Base-by-base conservation (phyloP, 2,329 filamentous ascomycete species). In the Myotisia sp. region DNA sequence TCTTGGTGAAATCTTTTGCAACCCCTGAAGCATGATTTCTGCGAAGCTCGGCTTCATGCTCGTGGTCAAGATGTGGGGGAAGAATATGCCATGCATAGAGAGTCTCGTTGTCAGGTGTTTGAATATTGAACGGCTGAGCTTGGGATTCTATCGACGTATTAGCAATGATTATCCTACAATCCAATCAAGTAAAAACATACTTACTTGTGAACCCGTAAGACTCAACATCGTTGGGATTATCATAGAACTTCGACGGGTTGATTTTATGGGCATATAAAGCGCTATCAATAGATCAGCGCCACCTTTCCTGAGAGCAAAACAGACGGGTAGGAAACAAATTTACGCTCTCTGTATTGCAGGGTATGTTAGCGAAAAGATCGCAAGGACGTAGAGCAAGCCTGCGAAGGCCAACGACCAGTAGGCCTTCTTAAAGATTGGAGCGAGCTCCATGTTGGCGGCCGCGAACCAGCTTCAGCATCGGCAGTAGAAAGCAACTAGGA, bases 61-160 rank as follows among this genome's bases (percentile, higher is more conserved):
- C 66, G 5, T 74, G 64, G 53, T 92, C 92, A 0, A 83, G 62
- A 33, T 78, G 74, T 5, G 92, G 58, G 0, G 87, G 87, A 31
- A 94, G 62, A 36, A 95, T 69, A 50, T 94, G 87, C 87, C 87
- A 95, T 17, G 80, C 81, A 51, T 90, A 92, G 12, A 95, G 61
- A 2, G 64, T 73, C 54, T 86, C 77, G 24, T 75, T 73, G 53
- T 94, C 86, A 1, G 73, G 63, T 0, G 84, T 90, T 3, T 59
- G 61, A 23, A 95, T 59, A 30, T 71, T 74, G 54, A 95, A 94
- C 0, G 87, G 81, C 4, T 83, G 85, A 2, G 92, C 79, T 59
- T 95, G 87, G 46, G 85, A 84, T 51, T 74, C 81, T 87, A 45
- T 7, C 17, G 2, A 16, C 29, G 28, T 8, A 21, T 32, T 22